Evolutionary conservation across 805 yeast species (phyloP), one percentile per base, ranked within the genome.

Genomic region (Wickerhamomyces strasburgensis): DNA sequence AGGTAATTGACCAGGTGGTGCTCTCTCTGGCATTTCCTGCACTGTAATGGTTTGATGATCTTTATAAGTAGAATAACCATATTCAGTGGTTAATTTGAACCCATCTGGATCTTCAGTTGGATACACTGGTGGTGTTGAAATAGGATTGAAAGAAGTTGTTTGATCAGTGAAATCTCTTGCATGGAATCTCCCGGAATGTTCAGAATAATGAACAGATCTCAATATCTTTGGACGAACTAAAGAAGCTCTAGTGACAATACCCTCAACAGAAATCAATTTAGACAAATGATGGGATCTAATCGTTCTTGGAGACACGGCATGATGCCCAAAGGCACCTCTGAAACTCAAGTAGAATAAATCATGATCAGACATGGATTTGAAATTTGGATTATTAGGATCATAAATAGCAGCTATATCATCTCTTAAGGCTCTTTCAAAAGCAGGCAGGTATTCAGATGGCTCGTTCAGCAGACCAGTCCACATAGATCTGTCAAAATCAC

Each of bases 1-100:
- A 25, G 98, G 98, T 45, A 93, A 70, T 64, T 90, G 98, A 39
- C 98, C 98, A 1, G 98, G 95, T 13, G 98, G 98, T 1, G 98
- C 96, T 45, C 81, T 72, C 64, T 93, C 98, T 1, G 98, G 98
- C 86, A 93, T 85, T 65, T 93, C 98, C 61, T 93, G 98, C 26
- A 93, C 82, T 0, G 96, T 77, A 26, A 93, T 73, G 27, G 87
- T 83, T 63, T 93, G 98, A 58, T 90, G 96, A 62, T 93, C 98
- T 51, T 90, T 72, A 59, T 86, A 93, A 19, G 94, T 87, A 6
- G 89, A 81, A 55, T 80, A 84, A 1, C 98, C 98, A 54, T 86
- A 93, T 59, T 93, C 98, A 1, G 96, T 89, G 14, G 76, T 71
- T 47, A 93, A 65, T 49, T 85, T 86, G 62, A 89, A 81, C 6